A percentile compares a stretch with the other conserved stretches of the same genome.
Evolutionary conservation across 345 rosid species (phyloP).

Genomic region (Microthlaspi erraticum): DNA sequence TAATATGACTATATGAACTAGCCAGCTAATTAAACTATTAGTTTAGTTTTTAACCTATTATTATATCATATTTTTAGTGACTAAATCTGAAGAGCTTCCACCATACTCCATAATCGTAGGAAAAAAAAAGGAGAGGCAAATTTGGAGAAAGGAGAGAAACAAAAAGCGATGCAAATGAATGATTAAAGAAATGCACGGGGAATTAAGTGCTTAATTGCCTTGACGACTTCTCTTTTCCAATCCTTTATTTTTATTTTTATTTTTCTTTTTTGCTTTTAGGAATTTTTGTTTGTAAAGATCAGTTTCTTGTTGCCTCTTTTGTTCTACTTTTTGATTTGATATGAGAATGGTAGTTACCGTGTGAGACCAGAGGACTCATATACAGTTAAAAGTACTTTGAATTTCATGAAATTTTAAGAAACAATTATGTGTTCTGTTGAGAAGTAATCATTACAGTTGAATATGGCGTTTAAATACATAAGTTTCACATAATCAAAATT

Average conservation of each 20-base stretch:
- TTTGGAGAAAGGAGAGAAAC: conserved; percentile 11
- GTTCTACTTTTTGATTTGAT: conserved; percentile 19
- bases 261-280: not conserved
- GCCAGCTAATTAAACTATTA: not conserved
- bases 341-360: conserved; percentile 33
- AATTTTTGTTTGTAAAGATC: conserved; percentile 7
- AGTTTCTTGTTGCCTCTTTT: not conserved
- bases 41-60: not conserved
- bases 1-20: too few relatives aligned
- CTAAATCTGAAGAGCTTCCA: not conserved
- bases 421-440: conserved; percentile 13
- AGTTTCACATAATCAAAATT: not conserved
- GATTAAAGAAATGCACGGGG: conserved; percentile 47
- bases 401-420: not conserved
- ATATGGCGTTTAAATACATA: conserved; percentile 1
- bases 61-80: not conserved
- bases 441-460: not conserved
- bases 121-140: too few relatives aligned
- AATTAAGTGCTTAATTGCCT: conserved; percentile 46
- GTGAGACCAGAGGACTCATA: conserved; percentile 38
- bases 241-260: not conserved
- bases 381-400: conserved; percentile 1
- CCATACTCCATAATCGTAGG: not conserved
- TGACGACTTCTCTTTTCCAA: conserved; percentile 42
- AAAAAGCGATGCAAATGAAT: conserved; percentile 34